Evolutionary conservation across 139 green algal species (phyloP).

Genomic region (Mesostigma viride): DNA sequence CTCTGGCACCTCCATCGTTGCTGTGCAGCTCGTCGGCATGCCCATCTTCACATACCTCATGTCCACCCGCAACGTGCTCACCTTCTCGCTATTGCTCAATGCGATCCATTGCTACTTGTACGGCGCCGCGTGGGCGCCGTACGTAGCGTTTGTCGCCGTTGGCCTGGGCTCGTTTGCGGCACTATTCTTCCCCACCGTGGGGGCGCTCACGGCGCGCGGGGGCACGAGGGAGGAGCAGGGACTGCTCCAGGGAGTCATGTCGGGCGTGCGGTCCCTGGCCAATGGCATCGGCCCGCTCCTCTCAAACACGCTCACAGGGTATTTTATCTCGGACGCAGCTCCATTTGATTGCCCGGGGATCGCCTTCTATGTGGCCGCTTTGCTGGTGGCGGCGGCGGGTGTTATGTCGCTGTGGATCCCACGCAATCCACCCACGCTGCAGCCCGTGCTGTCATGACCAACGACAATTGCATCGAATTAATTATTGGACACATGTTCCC

Average conservation of each 20-base stretch:
- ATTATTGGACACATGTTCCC: too few species aligned
- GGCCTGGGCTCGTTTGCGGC: background rate
- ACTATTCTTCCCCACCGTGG: background rate
- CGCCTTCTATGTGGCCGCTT: background rate
- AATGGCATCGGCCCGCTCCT: background rate
- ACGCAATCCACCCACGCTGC: too few species aligned
- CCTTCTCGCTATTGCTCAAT: background rate
- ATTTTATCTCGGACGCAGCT: background rate
- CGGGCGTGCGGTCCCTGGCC: background rate
- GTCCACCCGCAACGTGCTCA: background rate
- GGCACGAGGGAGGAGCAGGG: background rate
- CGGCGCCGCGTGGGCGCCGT: background rate
- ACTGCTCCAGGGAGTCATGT: background rate
- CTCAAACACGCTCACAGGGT: background rate
- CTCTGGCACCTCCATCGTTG: background rate
- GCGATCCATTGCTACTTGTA: background rate
- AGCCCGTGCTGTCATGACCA: too few species aligned
- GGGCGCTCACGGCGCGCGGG: background rate
- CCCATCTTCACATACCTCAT: background rate
- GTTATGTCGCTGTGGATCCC: too few species aligned
- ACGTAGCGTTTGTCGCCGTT: background rate
- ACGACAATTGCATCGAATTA: too few species aligned
- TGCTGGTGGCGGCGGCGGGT: too few species aligned
- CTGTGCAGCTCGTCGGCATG: background rate
- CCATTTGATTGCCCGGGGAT: background rate